These are phyloP conservation scores for Pseudoscleropodium purum DNA, from an alignment of 225 moss, liverwort and hornwort genomes.

Conservation along the genomic window DNA sequence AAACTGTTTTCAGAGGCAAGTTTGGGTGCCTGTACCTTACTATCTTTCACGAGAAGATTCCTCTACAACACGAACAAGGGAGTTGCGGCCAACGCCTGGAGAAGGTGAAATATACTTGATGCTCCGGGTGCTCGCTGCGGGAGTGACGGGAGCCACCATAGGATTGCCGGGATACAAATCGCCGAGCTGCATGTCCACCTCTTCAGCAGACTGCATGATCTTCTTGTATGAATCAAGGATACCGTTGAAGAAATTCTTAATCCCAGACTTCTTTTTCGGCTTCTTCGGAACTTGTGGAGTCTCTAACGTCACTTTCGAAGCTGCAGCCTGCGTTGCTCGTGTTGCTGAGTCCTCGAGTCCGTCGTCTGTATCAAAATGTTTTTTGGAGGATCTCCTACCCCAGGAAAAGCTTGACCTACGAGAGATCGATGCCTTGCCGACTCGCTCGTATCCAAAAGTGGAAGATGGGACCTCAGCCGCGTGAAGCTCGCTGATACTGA, in stretches of 20 bases:
- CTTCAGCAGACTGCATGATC: conserved; percentile 30
- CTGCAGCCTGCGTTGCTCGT: neutral
- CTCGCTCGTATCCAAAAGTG: conserved; percentile 13
- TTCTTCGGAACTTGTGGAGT: neutral
- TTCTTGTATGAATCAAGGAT: conserved; percentile 25
- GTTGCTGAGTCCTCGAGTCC: neutral
- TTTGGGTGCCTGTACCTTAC: neutral
- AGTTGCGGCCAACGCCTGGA: conserved; percentile 16
- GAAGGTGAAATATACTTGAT: conserved; percentile 32
- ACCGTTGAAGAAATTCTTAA: conserved; percentile 18
- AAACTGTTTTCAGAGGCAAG: neutral
- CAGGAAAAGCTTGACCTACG: conserved; percentile 20
- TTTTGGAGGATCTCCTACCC: conserved; percentile 4
- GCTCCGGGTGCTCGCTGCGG: conserved; percentile 18
- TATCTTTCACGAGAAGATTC: conserved; percentile 27
- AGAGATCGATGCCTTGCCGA: neutral
- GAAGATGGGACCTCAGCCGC: neutral
- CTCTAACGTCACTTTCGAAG: neutral
- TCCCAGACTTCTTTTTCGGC: neutral
- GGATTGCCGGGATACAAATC: conserved; percentile 22
- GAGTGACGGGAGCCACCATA: conserved; percentile 30
- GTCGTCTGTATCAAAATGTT: neutral
- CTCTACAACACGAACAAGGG: conserved; percentile 14
- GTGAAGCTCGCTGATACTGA: conserved; percentile 10
- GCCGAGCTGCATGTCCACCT: conserved; percentile 18